Conservation (phyloP, 2,329 filamentous ascomycete genomes). For the Trichoderma gracile region DNA sequence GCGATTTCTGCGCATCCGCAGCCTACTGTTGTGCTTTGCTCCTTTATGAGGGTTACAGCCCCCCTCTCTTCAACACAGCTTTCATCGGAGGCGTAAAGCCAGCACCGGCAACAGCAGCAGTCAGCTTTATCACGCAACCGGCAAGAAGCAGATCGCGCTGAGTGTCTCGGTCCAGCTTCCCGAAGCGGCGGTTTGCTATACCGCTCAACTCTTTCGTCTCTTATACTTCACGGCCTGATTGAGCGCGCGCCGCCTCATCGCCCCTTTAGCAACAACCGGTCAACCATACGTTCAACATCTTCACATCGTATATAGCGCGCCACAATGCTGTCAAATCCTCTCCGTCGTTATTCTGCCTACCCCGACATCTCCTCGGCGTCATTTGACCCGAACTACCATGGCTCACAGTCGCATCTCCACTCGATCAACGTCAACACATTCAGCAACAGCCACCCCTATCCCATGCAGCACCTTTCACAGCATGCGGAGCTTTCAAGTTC, state of each 20-base stretch:
- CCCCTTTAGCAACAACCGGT: background rate
- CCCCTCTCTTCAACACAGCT: background rate
- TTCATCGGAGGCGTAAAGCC: background rate
- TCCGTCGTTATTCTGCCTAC: constrained; percentile 64
- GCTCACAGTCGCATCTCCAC: constrained; percentile 55
- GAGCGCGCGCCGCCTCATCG: background rate
- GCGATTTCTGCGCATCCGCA: constrained; percentile 1
- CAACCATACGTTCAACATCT: background rate
- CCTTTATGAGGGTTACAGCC: constrained; percentile 1
- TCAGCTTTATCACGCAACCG: background rate
- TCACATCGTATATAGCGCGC: constrained; percentile 13
- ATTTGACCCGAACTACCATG: constrained; percentile 47
- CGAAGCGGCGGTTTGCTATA: background rate
- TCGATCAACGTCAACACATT: constrained; percentile 63
- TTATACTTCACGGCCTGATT: background rate
- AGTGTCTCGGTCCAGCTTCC: background rate
- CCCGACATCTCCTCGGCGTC: constrained; percentile 54
- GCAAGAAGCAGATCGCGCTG: background rate
- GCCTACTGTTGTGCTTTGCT: background rate
- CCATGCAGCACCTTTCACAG: constrained; percentile 69
- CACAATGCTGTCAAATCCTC: constrained; percentile 64
- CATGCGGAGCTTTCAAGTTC: constrained; percentile 53
- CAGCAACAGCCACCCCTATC: constrained; percentile 70
- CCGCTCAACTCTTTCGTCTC: background rate
- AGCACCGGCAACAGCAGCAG: background rate